Percentiles rank a stretch among this genome's conserved stretches.
Conservation (phyloP, 495 filamentous ascomycete genomes). For the Entonaema liquescens region DNA sequence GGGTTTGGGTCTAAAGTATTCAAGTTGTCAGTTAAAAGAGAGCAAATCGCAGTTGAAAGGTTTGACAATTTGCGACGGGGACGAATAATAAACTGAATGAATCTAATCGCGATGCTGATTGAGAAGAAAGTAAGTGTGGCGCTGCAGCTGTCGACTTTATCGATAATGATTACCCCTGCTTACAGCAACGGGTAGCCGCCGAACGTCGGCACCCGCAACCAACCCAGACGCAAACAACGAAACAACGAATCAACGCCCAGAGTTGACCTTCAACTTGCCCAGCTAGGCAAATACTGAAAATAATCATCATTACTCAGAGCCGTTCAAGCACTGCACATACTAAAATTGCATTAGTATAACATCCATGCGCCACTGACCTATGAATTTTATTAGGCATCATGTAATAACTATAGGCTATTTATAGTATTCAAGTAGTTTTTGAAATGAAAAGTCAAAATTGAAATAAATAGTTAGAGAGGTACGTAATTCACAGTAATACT, state of each 20-base stretch:
- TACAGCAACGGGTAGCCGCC: background rate
- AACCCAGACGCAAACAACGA: background rate
- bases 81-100: background rate
- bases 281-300: conserved; percentile 9
- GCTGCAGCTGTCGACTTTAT: conserved; percentile 2
- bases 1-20: background rate
- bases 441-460: too few relatives aligned
- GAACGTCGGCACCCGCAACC: background rate
- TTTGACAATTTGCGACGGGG: conserved; percentile 16
- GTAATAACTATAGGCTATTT: too few relatives aligned
- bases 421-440: too few relatives aligned
- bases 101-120: background rate
- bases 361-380: too few relatives aligned
- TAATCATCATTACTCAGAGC: background rate
- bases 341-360: too few relatives aligned
- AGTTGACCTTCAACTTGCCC: conserved; percentile 12
- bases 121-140: conserved; percentile 8
- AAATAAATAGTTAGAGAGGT: too few relatives aligned
- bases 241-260: conserved; percentile 15
- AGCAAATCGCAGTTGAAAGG: background rate
- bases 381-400: too few relatives aligned
- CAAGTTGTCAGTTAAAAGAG: background rate
- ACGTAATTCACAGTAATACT: too few relatives aligned
- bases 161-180: conserved; percentile 1
- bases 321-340: too few relatives aligned